Evolutionary conservation across 129 eudicot species (phyloP).

Genomic region (Escallonia herrerae): DNA sequence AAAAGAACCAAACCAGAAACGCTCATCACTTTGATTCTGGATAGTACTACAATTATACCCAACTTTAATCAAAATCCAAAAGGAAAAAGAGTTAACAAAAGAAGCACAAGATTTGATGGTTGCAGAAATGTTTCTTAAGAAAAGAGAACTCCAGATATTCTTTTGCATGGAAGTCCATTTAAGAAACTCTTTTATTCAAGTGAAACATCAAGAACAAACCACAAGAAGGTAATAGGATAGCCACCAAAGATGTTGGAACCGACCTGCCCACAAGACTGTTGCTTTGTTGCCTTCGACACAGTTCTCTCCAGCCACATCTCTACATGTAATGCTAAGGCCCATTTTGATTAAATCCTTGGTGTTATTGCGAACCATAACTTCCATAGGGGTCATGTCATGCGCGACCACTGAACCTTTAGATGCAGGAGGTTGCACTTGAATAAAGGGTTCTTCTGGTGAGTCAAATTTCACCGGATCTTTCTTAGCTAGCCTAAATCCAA

Average conservation of each 20-base stretch:
- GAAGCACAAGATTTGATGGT: too few species aligned
- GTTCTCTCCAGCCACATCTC: constrained; percentile 93
- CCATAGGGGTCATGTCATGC: constrained; percentile 86
- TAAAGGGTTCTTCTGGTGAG: constrained; percentile 12
- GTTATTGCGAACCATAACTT: constrained; percentile 87
- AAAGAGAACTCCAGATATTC: too few species aligned
- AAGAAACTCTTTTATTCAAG: too few species aligned
- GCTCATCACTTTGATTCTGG: too few species aligned
- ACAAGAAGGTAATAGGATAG: neutral
- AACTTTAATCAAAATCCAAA: too few species aligned
- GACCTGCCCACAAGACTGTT: constrained; percentile 93
- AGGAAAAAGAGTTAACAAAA: too few species aligned
- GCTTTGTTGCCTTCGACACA: constrained; percentile 77
- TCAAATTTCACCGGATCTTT: constrained; percentile 7
- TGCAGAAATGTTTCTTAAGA: too few species aligned
- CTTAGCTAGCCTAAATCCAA: constrained; percentile 71
- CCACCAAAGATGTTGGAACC: neutral
- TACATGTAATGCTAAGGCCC: constrained; percentile 72
- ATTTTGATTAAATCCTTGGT: constrained; percentile 69
- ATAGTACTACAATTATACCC: too few species aligned
- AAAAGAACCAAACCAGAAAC: too few species aligned
- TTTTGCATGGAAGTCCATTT: too few species aligned
- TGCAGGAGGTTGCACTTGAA: constrained; percentile 12
- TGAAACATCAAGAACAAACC: too few species aligned
- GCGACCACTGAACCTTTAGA: constrained; percentile 47